phyloP scores from a whole-genome alignment of 1,284 basidiomycete species.

The Spongiforma sp. region DNA sequence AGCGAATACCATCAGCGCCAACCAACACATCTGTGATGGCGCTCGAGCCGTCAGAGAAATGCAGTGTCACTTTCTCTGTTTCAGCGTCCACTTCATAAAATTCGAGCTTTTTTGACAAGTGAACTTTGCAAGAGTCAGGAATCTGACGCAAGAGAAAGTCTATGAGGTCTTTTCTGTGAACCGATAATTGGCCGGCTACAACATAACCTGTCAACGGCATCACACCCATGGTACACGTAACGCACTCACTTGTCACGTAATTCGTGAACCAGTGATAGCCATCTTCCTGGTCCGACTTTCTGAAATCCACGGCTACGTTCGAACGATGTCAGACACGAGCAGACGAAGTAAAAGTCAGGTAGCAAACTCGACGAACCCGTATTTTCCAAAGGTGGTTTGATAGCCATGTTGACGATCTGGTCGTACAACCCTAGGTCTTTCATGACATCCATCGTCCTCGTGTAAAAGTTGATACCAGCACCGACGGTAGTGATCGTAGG shows the following conservation, averaged over 20 bases:
- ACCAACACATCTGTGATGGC: constrained; percentile 40
- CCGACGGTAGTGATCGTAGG: constrained; percentile 42
- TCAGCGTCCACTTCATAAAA: constrained; percentile 24
- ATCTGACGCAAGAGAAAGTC: constrained; percentile 35
- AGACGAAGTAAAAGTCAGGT: not conserved
- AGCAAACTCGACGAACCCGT: constrained; percentile 11
- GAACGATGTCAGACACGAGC: too few relatives aligned
- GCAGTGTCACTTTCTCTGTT: constrained; percentile 24
- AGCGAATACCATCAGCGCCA: constrained; percentile 35
- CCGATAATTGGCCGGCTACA: constrained; percentile 30
- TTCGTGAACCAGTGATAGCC: constrained; percentile 29
- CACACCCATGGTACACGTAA: not conserved
- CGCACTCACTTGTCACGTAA: constrained; percentile 16
- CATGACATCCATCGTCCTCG: constrained; percentile 41
- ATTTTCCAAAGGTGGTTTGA: constrained; percentile 15
- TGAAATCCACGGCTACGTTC: constrained; percentile 17
- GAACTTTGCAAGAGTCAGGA: constrained; percentile 33
- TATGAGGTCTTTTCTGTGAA: constrained; percentile 42
- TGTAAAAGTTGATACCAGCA: constrained; percentile 41
- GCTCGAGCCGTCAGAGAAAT: constrained; percentile 40
- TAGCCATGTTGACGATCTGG: constrained; percentile 16
- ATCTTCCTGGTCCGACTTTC: constrained; percentile 32
- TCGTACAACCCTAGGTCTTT: constrained; percentile 37
- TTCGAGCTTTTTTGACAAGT: constrained; percentile 38
- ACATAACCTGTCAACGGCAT: not conserved